Conservation (phyloP, 805 yeast genomes). For the Ogataea neopini region DNA sequence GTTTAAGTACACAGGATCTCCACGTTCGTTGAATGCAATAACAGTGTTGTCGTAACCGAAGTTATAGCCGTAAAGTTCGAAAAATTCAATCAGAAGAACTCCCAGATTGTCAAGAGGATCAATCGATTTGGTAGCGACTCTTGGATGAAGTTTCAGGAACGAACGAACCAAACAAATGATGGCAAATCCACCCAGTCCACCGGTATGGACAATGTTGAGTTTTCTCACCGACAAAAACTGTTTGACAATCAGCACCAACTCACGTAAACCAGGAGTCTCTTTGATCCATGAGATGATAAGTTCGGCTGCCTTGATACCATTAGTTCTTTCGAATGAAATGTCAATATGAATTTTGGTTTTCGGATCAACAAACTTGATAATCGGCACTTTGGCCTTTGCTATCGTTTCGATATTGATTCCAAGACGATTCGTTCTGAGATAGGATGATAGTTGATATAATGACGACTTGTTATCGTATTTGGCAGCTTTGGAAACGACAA, state of each 20-base stretch:
- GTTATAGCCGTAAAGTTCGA: conserved; percentile 86
- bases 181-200: conserved; percentile 94
- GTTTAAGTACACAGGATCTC: conserved; percentile 56
- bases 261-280: conserved; percentile 76
- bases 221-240: conserved; percentile 79
- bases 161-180: conserved; percentile 85
- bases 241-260: conserved; percentile 77
- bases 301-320: conserved; percentile 82
- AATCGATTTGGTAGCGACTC: conserved; percentile 65
- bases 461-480: conserved; percentile 62
- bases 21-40: conserved; percentile 58
- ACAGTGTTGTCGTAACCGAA: conserved; percentile 84
- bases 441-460: conserved; percentile 71
- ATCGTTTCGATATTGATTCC: conserved; percentile 81
- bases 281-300: conserved; percentile 74
- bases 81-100: conserved; percentile 82
- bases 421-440: conserved; percentile 57
- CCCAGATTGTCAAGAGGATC: conserved; percentile 78
- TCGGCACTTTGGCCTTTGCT: conserved; percentile 90
- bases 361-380: conserved; percentile 84
- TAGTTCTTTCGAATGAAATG: conserved; percentile 82
- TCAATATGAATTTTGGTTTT: conserved; percentile 74
- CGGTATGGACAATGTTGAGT: conserved; percentile 84
- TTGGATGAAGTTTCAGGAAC: conserved; percentile 77
- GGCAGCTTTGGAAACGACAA: conserved; percentile 61